A percentile compares a stretch with the other conserved stretches of the same genome.
These are phyloP conservation scores for Tolypocladium tropicale DNA, from an alignment of 2,329 filamentous ascomycete species.

Conservation along the genomic window DNA sequence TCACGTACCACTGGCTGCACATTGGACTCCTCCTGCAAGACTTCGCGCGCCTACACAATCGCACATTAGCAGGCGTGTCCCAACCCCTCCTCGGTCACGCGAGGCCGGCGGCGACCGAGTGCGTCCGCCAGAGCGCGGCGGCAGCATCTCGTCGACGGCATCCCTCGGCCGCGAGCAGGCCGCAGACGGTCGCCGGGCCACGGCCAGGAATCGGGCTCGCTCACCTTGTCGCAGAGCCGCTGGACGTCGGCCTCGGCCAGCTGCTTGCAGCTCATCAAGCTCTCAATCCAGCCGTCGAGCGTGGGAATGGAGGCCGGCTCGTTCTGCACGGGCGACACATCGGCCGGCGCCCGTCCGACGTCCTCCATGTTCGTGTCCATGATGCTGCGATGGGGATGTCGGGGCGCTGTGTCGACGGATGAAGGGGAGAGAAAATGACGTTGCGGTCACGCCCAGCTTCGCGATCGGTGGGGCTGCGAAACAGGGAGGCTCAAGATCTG, in stretches of 20 bases:
- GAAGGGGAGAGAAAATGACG: slow-evolving; percentile 15
- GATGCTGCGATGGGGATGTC: slow-evolving; percentile 8
- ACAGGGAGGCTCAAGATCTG: slow-evolving; percentile 1
- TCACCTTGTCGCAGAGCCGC: slow-evolving; percentile 93
- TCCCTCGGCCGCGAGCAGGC: background rate
- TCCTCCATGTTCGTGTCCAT: slow-evolving; percentile 99
- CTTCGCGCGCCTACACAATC: slow-evolving; percentile 68
- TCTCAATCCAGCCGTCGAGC: slow-evolving; percentile 97
- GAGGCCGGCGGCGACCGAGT: slow-evolving; percentile 5
- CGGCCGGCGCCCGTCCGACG: slow-evolving; percentile 75
- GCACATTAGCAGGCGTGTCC: slow-evolving; percentile 7
- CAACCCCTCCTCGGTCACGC: slow-evolving; percentile 13
- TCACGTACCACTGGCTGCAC: slow-evolving; percentile 88
- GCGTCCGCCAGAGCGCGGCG: background rate
- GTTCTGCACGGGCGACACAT: slow-evolving; percentile 57
- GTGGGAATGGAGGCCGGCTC: slow-evolving; percentile 88
- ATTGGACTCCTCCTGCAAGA: slow-evolving; percentile 95
- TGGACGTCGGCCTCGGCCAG: slow-evolving; percentile 89
- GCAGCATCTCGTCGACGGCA: background rate
- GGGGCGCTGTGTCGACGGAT: slow-evolving; percentile 9
- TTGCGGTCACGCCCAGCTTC: slow-evolving; percentile 15
- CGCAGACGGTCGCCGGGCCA: background rate
- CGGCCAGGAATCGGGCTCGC: slow-evolving; percentile 4
- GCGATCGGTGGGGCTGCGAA: slow-evolving; percentile 9
- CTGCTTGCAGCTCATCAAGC: slow-evolving; percentile 97